Percentiles rank a stretch among this genome's conserved stretches.
phyloP scores from a whole-genome alignment of 2,329 filamentous ascomycete genomes.

The Arthrobotrys pseudoclavata region DNA sequence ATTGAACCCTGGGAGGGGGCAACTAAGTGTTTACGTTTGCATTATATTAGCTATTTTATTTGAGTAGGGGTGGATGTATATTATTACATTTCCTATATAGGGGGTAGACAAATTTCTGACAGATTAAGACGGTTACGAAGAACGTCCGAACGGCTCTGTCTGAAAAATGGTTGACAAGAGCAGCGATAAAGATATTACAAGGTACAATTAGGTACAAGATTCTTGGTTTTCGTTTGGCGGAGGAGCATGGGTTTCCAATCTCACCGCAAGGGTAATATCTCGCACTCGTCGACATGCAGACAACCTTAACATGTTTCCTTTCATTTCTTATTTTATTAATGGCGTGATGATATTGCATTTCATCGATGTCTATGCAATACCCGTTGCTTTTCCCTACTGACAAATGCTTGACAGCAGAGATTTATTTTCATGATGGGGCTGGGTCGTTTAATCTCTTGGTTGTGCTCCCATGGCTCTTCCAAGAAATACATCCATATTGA shows the following conservation, averaged over 20 bases:
- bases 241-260: conserved; percentile 10
- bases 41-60: conserved; percentile 30
- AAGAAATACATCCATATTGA: conserved; percentile 22
- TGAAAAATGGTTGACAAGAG: conserved; percentile 9
- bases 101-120: conserved; percentile 3
- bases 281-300: conserved; percentile 10
- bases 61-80: conserved; percentile 15
- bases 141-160: conserved; percentile 8
- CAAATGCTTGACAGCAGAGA: neutral
- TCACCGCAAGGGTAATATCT: conserved; percentile 29
- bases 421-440: neutral
- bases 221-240: conserved; percentile 14
- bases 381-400: conserved; percentile 21
- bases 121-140: conserved; percentile 1
- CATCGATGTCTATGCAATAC: conserved; percentile 3
- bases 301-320: conserved; percentile 10
- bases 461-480: conserved; percentile 13
- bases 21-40: conserved; percentile 15
- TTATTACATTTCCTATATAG: conserved; percentile 28
- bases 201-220: conserved; percentile 13
- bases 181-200: conserved; percentile 18
- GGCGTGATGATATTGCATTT: conserved; percentile 30
- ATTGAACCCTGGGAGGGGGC: neutral
- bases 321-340: conserved; percentile 31
- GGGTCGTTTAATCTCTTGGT: conserved; percentile 29